Percentiles rank a stretch among this genome's conserved stretches.
Conservation (phyloP, 768 basidiomycete genomes). For the Nevesoporus exiguus region DNA sequence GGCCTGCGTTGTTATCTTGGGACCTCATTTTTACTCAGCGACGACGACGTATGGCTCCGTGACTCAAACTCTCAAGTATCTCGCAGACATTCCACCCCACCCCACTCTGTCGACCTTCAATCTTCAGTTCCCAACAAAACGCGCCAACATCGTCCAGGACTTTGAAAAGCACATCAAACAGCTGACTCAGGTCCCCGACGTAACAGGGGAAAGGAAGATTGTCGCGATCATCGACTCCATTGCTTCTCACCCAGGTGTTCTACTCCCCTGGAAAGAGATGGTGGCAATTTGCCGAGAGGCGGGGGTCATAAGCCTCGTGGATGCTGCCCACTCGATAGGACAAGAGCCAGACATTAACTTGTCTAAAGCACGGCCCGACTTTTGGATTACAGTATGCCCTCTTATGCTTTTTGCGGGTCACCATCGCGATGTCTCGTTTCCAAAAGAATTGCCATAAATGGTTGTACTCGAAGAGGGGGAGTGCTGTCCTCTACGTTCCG, state of each 20-base stretch:
- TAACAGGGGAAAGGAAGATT: constrained; percentile 41
- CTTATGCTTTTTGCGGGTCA: background rate
- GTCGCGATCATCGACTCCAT: constrained; percentile 72
- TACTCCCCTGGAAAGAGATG: constrained; percentile 70
- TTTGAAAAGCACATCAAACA: constrained; percentile 41
- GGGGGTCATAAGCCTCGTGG: constrained; percentile 64
- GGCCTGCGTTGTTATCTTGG: background rate
- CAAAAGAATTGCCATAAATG: constrained; percentile 82
- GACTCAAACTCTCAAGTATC: constrained; percentile 45
- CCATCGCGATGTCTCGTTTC: background rate
- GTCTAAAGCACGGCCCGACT: constrained; percentile 57
- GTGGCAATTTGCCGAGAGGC: constrained; percentile 61
- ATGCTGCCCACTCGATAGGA: constrained; percentile 78
- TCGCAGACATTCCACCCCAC: constrained; percentile 53
- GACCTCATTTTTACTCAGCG: constrained; percentile 33
- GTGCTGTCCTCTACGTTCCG: constrained; percentile 73
- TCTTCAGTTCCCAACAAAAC: constrained; percentile 55
- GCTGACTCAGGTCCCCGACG: constrained; percentile 23
- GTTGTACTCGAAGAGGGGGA: constrained; percentile 67
- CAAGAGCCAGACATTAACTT: constrained; percentile 64
- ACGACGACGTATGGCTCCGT: constrained; percentile 59
- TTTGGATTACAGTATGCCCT: constrained; percentile 66
- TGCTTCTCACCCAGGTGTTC: constrained; percentile 54
- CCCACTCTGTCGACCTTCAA: constrained; percentile 49
- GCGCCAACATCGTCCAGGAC: constrained; percentile 48